Evolutionary conservation across 1,284 basidiomycete genomes (phyloP).

Genomic region (Xerocomus nothofagi): DNA sequence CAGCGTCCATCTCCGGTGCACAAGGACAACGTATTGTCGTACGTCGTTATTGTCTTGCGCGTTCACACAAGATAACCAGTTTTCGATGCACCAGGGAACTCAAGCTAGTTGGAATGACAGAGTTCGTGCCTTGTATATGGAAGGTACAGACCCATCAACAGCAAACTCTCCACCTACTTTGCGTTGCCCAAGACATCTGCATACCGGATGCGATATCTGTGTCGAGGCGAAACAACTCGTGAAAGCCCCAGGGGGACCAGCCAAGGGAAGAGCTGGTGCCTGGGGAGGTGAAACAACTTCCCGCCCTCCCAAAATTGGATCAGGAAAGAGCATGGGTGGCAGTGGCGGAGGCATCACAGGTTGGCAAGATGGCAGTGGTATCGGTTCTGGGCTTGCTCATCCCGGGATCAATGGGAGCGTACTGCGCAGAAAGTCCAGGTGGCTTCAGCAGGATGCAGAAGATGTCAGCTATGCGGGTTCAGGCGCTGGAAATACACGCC

Average conservation of each 20-base stretch:
- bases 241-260: constrained; percentile 32
- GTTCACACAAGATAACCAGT: constrained; percentile 3
- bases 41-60: constrained; percentile 4
- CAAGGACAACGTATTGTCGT: constrained; percentile 19
- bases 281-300: constrained; percentile 32
- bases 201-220: constrained; percentile 71
- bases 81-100: constrained; percentile 14
- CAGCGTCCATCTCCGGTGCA: constrained; percentile 1
- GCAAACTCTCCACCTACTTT: constrained; percentile 62
- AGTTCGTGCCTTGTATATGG: constrained; percentile 52
- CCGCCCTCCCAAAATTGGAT: constrained; percentile 23
- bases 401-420: constrained; percentile 54
- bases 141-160: constrained; percentile 60
- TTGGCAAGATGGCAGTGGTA: constrained; percentile 68
- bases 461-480: constrained; percentile 25
- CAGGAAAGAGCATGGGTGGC: constrained; percentile 36
- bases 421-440: constrained; percentile 48
- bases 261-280: constrained; percentile 21
- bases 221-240: constrained; percentile 51
- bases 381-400: constrained; percentile 64
- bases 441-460: constrained; percentile 31
- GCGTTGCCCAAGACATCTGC: constrained; percentile 70
- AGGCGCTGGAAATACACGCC: constrained; percentile 58
- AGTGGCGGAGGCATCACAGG: constrained; percentile 59
- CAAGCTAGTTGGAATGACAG: constrained; percentile 41